These are phyloP conservation scores for Acer yangbiense DNA, from an alignment of 345 rosid species.

Conservation along the genomic window DNA sequence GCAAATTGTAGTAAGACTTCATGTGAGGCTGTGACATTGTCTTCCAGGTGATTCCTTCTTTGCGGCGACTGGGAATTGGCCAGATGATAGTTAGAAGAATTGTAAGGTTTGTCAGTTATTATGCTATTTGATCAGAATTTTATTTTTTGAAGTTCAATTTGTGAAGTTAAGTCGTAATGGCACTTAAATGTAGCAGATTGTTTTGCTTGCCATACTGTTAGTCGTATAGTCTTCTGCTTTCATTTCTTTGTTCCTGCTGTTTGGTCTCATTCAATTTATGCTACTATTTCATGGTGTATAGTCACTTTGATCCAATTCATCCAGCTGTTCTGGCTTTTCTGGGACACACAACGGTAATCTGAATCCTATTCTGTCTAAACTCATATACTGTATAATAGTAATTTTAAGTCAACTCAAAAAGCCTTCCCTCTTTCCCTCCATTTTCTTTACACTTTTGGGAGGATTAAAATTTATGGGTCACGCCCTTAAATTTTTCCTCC, in stretches of 20 bases:
- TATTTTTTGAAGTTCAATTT: background rate
- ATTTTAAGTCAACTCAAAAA: too few relatives aligned
- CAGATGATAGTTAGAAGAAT: slow-evolving; percentile 68
- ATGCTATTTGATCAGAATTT: background rate
- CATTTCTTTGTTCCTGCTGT: background rate
- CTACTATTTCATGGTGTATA: background rate
- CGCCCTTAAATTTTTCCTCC: too few relatives aligned
- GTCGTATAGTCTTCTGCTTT: background rate
- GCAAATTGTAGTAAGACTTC: background rate
- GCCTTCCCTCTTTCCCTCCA: too few relatives aligned
- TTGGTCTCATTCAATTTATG: background rate
- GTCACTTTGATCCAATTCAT: background rate
- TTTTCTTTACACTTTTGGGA: too few relatives aligned
- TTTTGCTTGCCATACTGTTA: background rate
- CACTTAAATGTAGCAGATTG: background rate
- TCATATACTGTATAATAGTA: background rate
- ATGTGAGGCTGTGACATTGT: slow-evolving; percentile 26
- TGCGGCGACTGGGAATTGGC: slow-evolving; percentile 77
- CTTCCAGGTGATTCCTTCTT: slow-evolving; percentile 76
- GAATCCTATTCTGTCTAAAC: background rate
- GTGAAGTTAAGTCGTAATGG: background rate
- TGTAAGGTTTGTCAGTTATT: slow-evolving; percentile 49
- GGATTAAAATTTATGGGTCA: too few relatives aligned
- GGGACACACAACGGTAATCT: background rate
- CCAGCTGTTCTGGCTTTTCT: background rate